Base-by-base conservation (phyloP, 1,139 yeast genomes). In the Nadsonia commutata region DNA sequence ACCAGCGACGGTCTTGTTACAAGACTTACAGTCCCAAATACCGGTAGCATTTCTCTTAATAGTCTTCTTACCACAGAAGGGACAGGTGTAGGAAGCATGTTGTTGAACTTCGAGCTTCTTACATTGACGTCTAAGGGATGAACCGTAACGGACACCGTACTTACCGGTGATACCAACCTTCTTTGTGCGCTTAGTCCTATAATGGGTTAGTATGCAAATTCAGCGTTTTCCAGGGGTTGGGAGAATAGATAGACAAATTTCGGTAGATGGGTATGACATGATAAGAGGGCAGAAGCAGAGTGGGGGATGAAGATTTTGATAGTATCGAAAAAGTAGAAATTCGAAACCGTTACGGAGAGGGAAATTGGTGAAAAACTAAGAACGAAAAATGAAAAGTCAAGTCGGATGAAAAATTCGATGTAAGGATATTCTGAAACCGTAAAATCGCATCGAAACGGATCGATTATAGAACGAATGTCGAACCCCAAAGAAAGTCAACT, bases 111-210 rank as follows among this genome's bases (percentile, higher is more conserved):
- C 98, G 74, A 93, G 77, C 80, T 90, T 90, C 82, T 88, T 88
- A 78, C 95, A 84, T 76, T 86, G 96, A 78, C 97, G 88, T 83
- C 99, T 88, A 73, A 90, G 80, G 59, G 99, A 93, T 65, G 98
- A 90, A 88, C 99, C 97, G 77, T 90, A 90, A 81, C 98, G 88
- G 76, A 90, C 96, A 84, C 97, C 99, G 81, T 85, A 90, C 80
- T 93, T 93, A 80, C 99, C 99, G 72, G 99, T 90, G 78, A 90
- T 90, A 74, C 99, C 99, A 71, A 90, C 99, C 88, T 90, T 90
- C 94, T 90, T 90, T 65, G 99, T 90, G 83, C 99, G 85, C 78
- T 88, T 88, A 73, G 96, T 81, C 97, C 95, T 85, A 27, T 13
- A 13, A 27, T 43, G 21, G 3, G 41, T 33, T 38, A 23, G 44